Base-by-base conservation (phyloP, 306 rosid species). In the Astragalus membranaceus region DNA sequence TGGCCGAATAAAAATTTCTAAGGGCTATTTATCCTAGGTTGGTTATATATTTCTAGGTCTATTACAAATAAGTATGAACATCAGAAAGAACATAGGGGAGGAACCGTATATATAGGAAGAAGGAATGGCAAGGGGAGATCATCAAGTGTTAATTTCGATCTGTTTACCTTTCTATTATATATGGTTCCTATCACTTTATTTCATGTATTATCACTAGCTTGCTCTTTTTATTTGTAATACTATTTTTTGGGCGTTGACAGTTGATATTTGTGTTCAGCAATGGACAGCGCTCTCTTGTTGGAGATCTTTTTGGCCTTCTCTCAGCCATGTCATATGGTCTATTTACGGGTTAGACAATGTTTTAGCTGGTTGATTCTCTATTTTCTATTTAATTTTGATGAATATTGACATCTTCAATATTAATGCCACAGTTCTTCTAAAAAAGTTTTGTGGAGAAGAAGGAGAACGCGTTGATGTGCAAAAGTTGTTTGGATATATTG, bases 401-500 rank as follows among this genome's bases (percentile, higher is more conserved):
- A 49, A 55, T 57, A 54, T 35, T 61, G 63, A 61, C 55, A 61
- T 7, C 36, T 47, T 69, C 66, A n/a, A 54, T 26, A 8, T 68
- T 10, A 65, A 78, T 81, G 57, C 17, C 58, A 48, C 84, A 95
- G 99, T 95, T 68, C 96, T 95, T 54, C 91, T 95, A 3, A 91
- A 95, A 63, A 87, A 91, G 74, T 61, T 91, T 79, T 83, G 87
- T 4, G 99, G 99, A 5, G 96, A 87, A 78, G 99, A 87, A 85
- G 99, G 99, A 51, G 99, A 83, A 75, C 81, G 86, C 36, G 88
- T 85, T 52, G 97, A 95, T 43, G 92, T 91, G 72, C 97, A 95
- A 82, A 95, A 95, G 84, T 82, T 95, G 85, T 95, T 95, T 72
- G 99, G 99, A 77, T 95, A 95, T 83, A 86, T 95, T 72, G 99